Base-by-base conservation (phyloP, 2,329 filamentous ascomycete genomes). In the Mollisiaceae sp. region DNA sequence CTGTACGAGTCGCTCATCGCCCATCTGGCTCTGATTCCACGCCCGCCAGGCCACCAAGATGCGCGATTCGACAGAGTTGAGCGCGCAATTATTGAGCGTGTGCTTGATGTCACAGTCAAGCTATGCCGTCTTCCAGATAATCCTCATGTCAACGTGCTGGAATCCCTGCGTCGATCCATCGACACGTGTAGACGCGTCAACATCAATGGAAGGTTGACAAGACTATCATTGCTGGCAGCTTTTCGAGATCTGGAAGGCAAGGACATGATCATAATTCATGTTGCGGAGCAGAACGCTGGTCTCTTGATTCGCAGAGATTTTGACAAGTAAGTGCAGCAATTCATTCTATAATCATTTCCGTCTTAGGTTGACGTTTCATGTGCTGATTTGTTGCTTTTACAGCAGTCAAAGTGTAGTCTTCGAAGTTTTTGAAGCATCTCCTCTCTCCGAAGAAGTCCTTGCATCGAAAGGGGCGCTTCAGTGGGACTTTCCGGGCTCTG, bases 341-440 rank as follows among this genome's bases (percentile, higher is more conserved):
- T n/a, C 27, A 15, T 11, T 6, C 36, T 43, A 18, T 15, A 1
- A 56, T 12, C 15, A 22, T 11, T 35, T n/a, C 11, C 6, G 6
- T 32, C 27, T 32, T 6, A 32, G 27, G 3, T 32, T 32, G 27
- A 32, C 6, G 3, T 32, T 32, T 32, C 27, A 32, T 14, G 1
- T 38, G 27, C 20, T 60, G 47, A 38, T 35, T 39, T 24, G 36
- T 22, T 47, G 43, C 6, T 12, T 60, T 38, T 55, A 20, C 59
- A 74, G 71, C 62, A 41, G 61, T 8, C 20, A 62, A 1, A 54
- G 69, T 22, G 67, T 83, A 69, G 20, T 86, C 63, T 84, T 89
- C 56, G 88, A 91, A 73, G 80, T 80, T 0, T 90, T 90, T 63
- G 88, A 91, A 72, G 79, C 83, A 0, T 88, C 87, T 0, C 79